A percentile compares a stretch with the other conserved stretches of the same genome.
Conservation (phyloP, 495 filamentous ascomycete genomes). For the Talaromyces stipitatus region DNA sequence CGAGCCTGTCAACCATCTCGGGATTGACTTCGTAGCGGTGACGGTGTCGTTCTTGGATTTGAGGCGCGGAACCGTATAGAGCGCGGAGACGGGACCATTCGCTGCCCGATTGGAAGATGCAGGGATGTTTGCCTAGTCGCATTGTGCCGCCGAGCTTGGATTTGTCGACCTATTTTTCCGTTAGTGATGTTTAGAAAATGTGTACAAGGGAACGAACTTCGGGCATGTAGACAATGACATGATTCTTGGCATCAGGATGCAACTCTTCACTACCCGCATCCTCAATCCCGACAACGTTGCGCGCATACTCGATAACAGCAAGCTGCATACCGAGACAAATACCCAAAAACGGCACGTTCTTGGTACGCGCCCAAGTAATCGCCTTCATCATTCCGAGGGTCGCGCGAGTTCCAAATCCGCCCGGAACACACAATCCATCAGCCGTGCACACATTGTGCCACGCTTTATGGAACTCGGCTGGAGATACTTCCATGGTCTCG, state of each 20-base stretch:
- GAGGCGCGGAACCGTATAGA: constrained; percentile 53
- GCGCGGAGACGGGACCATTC: constrained; percentile 75
- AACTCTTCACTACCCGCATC: constrained; percentile 64
- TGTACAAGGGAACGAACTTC: constrained; percentile 50
- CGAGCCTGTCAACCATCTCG: constrained; percentile 23
- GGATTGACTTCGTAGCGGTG: constrained; percentile 45
- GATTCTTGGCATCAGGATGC: constrained; percentile 44
- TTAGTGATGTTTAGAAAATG: not conserved
- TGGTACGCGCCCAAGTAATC: constrained; percentile 73
- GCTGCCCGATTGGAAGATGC: constrained; percentile 64
- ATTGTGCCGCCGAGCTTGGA: constrained; percentile 80
- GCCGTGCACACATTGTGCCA: constrained; percentile 75
- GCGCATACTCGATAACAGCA: constrained; percentile 85
- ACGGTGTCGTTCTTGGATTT: constrained; percentile 44
- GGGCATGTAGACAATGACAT: constrained; percentile 83
- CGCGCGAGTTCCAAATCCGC: constrained; percentile 79
- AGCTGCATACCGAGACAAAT: constrained; percentile 95
- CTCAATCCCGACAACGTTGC: constrained; percentile 55
- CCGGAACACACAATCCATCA: constrained; percentile 46
- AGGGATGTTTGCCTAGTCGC: constrained; percentile 73
- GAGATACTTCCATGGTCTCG: constrained; percentile 43
- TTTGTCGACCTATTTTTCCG: constrained; percentile 32
- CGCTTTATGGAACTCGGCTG: constrained; percentile 76
- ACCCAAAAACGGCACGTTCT: constrained; percentile 76
- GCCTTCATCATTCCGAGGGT: constrained; percentile 84